Percentiles rank a stretch among this genome's conserved stretches.
Conservation (phyloP, 2,329 filamentous ascomycete genomes). For the Botrytis hyacinthi region DNA sequence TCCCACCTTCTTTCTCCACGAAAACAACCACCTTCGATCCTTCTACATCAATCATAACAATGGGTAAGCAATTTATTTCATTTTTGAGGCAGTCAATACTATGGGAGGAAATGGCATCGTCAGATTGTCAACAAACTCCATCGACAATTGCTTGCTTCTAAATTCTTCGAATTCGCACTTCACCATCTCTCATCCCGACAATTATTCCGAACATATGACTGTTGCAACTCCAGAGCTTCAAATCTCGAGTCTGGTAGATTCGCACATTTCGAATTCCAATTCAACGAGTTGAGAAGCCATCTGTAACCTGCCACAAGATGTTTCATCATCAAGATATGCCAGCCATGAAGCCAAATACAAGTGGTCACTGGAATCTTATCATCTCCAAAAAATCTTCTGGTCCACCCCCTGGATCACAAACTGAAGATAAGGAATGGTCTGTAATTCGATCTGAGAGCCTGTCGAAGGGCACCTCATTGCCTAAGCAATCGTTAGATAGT, state of each 20-base stretch:
- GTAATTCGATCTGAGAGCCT: slow-evolving; percentile 18
- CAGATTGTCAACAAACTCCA: neutral
- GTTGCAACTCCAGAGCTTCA: neutral
- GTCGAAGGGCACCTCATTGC: slow-evolving; percentile 1
- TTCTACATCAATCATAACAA: slow-evolving; percentile 37
- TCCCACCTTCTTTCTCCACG: slow-evolving; percentile 17
- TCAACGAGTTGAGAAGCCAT: neutral
- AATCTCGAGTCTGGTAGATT: slow-evolving; percentile 5
- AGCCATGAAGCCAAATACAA: slow-evolving; percentile 2
- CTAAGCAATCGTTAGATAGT: slow-evolving; percentile 21
- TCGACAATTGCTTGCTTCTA: neutral
- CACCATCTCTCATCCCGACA: neutral
- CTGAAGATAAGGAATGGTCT: neutral
- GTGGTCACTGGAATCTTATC: slow-evolving; percentile 12
- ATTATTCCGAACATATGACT: neutral
- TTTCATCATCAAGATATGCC: slow-evolving; percentile 2
- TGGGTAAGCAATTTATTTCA: slow-evolving; percentile 40
- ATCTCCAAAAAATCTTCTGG: slow-evolving; percentile 1
- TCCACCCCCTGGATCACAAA: neutral
- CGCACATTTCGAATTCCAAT: neutral
- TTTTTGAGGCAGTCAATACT: slow-evolving; percentile 26
- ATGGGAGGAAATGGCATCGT: slow-evolving; percentile 16
- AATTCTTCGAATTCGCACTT: neutral
- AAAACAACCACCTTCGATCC: slow-evolving; percentile 36
- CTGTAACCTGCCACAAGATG: neutral